These are phyloP conservation scores for Agastache rugosa DNA, from an alignment of 257 asterid species.

Conservation along the genomic window DNA sequence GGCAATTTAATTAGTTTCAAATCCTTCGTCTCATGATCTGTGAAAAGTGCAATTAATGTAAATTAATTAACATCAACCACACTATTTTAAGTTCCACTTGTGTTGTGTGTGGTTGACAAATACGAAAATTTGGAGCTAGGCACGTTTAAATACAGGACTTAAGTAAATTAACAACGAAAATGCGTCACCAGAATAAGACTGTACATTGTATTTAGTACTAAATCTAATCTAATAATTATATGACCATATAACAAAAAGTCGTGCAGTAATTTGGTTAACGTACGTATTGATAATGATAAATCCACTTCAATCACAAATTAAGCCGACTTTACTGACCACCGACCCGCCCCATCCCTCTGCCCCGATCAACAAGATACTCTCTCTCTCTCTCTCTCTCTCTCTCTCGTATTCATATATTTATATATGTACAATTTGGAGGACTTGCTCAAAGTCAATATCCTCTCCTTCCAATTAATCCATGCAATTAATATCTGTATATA, in stretches of 20 bases:
- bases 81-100: constrained; percentile 4
- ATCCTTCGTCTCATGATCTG: too few species aligned
- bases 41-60: neutral
- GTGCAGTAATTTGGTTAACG: constrained; percentile 11
- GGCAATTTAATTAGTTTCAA: neutral
- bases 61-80: neutral
- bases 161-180: neutral
- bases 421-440: neutral
- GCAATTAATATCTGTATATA: neutral
- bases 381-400: constrained; percentile 4
- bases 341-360: neutral
- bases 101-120: neutral
- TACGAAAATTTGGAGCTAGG: neutral
- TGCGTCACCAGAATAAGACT: neutral
- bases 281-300: neutral
- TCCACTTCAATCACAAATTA: neutral
- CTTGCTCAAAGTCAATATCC: constrained; percentile 44
- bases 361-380: neutral
- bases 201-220: neutral
- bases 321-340: constrained; percentile 64
- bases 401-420: neutral
- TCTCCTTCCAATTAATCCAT: neutral
- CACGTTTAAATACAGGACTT: neutral
- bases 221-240: neutral
- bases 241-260: neutral